Percentiles rank a stretch among this genome's conserved stretches.
These are phyloP conservation scores for Perkinsus chesapeaki DNA, from an alignment of 169 alveolate genomes.

Conservation along the genomic window DNA sequence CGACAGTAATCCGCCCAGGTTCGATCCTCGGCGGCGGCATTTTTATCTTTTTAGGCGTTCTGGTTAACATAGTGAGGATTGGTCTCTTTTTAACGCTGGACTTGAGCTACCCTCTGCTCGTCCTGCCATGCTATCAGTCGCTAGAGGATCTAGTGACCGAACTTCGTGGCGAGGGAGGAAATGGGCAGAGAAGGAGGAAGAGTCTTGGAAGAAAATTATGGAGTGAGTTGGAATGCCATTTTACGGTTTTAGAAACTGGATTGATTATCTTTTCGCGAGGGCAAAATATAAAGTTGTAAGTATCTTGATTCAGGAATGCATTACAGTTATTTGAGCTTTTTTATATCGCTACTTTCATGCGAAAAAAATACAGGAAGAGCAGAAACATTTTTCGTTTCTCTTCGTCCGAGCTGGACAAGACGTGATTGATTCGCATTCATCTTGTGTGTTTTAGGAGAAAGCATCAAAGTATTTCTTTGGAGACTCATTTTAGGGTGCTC, in stretches of 20 bases:
- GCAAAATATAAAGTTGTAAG: too few species aligned
- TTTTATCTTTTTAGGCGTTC: background rate
- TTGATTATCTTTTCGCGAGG: background rate
- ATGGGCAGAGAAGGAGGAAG: background rate
- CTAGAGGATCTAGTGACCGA: background rate
- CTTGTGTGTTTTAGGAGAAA: too few species aligned
- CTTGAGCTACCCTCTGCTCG: background rate
- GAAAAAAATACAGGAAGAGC: too few species aligned
- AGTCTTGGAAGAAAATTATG: background rate
- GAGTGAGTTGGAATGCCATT: too few species aligned
- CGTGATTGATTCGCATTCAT: too few species aligned
- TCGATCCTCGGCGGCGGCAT: background rate
- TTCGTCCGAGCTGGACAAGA: too few species aligned
- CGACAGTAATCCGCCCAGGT: background rate
- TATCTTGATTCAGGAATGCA: too few species aligned
- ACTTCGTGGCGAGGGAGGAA: background rate
- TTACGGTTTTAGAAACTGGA: background rate
- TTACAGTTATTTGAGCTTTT: too few species aligned
- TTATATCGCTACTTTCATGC: too few species aligned
- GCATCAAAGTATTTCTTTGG: too few species aligned
- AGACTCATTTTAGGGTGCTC: too few species aligned
- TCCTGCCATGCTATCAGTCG: background rate
- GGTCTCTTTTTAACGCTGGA: background rate
- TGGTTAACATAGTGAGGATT: background rate
- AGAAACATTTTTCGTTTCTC: too few species aligned